Conservation (phyloP, 305 asterid species). For the Solanum chacoense region DNA sequence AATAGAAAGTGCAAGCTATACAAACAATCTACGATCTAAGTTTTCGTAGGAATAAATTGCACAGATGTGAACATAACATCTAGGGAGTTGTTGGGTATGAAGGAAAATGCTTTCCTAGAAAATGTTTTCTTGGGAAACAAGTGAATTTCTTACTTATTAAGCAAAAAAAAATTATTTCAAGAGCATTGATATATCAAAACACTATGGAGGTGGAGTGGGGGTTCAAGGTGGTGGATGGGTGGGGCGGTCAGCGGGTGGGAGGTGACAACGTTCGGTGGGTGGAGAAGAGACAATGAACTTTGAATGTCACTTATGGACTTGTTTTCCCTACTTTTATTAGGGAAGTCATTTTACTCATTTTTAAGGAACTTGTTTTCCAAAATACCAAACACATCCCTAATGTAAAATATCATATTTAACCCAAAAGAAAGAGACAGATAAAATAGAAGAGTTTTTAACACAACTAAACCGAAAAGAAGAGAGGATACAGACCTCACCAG, state of each 20-base stretch:
- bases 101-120: neutral
- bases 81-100: neutral
- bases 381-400: neutral
- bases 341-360: neutral
- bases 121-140: neutral
- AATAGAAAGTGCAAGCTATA: neutral
- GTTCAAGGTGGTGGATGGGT: no score
- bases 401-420: neutral
- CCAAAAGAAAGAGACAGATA: neutral
- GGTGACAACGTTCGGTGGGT: neutral
- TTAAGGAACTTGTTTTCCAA: neutral
- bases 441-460: neutral
- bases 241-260: neutral
- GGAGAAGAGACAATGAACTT: neutral
- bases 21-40: neutral
- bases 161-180: neutral
- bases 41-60: neutral
- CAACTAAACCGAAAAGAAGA: neutral
- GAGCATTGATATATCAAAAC: neutral
- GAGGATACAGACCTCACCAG: slow-evolving; percentile 91
- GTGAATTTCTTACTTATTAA: neutral
- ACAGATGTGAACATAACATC: neutral
- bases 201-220: neutral
- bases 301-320: neutral
- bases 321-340: neutral